Evolutionary conservation across 148 eudicot genomes (phyloP), one percentile per base, ranked within the genome.

Genomic region (Bassia scoparia): DNA sequence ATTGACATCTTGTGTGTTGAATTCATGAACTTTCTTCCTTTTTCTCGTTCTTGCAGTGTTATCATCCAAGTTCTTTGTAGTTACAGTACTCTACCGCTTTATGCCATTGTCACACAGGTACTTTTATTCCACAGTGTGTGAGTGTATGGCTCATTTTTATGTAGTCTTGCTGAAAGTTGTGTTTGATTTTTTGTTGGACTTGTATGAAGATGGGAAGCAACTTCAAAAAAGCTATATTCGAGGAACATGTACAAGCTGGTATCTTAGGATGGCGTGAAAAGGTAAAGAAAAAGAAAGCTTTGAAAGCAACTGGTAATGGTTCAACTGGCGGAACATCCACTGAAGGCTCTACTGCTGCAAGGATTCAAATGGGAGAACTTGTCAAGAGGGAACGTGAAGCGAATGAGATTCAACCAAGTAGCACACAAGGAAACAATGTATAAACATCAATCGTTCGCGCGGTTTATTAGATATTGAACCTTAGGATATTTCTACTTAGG

Each of bases 31-130:
- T 33, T n/a, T 64, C 72, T 33, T 79, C 80, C 81, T 53, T 49
- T 72, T 33, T 3, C 46, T 2, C 52, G 16, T 61, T 70, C 17
- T 55, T 84, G 60, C 82, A 92, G 97, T 68, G 87, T 83, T 49
- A 75, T 92, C 67, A 85, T 92, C 77, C 97, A 92, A 76, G 83
- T 88, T 52, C 84, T 92, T 65, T 90, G 96, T 80, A 92, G 97
- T 78, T 92, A 90, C 78, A 92, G 97, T 80, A 92, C 97, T 24
- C 82, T 92, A 44, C 97, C 97, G 23, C 97, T 92, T 43, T 92
- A 92, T 67, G 97, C 97, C 59, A 82, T 90, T 30, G 97, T 92
- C 34, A 88, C 97, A 17, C 97, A 92, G 89, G 97, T 88, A 76
- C 23, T 33, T 21, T 11, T 26, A 26, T 5, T 67, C 46, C 10